phyloP scores from a whole-genome alignment of 225 moss, liverwort and hornwort genomes.

The Marchantia polymorpha region DNA sequence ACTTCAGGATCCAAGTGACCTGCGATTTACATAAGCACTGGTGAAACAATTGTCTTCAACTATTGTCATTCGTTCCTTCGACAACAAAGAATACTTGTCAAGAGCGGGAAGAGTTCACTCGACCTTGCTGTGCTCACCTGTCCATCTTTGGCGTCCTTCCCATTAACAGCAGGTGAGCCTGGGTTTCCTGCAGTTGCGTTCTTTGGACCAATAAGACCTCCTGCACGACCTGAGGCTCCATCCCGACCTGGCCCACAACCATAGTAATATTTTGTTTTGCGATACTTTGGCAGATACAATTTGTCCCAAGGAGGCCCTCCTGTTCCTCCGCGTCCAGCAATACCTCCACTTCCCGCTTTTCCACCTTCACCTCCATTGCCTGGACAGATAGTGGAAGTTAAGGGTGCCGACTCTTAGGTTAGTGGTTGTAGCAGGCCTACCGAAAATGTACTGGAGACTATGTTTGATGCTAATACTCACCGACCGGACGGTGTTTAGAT shows the following conservation, averaged over 20 bases:
- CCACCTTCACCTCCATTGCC: slow-evolving; percentile 46
- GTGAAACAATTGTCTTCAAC: neutral
- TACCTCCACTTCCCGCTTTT: slow-evolving; percentile 34
- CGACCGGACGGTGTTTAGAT: neutral
- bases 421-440: neutral
- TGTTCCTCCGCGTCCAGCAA: slow-evolving; percentile 30
- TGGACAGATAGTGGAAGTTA: slow-evolving; percentile 8
- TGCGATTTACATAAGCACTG: slow-evolving; percentile 10
- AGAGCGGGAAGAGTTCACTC: neutral
- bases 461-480: neutral
- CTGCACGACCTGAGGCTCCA: slow-evolving; percentile 29
- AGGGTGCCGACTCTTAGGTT: no score
- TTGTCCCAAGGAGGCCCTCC: slow-evolving; percentile 49
- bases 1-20: slow-evolving; percentile 49
- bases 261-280: slow-evolving; percentile 34
- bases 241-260: slow-evolving; percentile 24
- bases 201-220: slow-evolving; percentile 27
- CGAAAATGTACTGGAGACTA: neutral
- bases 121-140: slow-evolving; percentile 22
- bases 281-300: slow-evolving; percentile 31
- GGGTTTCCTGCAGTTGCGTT: slow-evolving; percentile 23
- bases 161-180: slow-evolving; percentile 25
- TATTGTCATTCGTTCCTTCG: neutral
- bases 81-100: neutral
- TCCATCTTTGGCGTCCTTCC: slow-evolving; percentile 43